Percentiles rank a stretch among this genome's conserved stretches.
These are phyloP conservation scores for Falciphora oryzae DNA, from an alignment of 2,329 filamentous ascomycete species.

Conservation along the genomic window DNA sequence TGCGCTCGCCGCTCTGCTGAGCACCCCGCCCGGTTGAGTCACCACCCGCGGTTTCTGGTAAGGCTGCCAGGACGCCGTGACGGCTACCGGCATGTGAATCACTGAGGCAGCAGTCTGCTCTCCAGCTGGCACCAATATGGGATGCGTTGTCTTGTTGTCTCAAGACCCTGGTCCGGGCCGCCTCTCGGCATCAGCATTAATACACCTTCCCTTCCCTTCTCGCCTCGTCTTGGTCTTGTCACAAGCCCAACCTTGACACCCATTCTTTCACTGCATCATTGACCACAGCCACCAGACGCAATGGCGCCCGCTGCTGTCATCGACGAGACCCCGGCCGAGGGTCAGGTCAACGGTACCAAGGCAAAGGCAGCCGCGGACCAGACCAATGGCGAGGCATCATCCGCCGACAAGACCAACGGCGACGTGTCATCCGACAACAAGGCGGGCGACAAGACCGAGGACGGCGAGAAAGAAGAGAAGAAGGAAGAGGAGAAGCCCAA, in stretches of 20 bases:
- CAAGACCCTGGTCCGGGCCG: too few species aligned
- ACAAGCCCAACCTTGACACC: neutral
- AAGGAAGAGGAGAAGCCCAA: slow-evolving; percentile 18
- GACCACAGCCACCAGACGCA: neutral
- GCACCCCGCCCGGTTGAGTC: neutral
- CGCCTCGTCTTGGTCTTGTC: neutral
- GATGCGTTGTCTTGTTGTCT: neutral
- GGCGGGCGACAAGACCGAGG: neutral
- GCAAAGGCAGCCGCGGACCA: neutral
- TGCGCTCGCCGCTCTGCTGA: neutral
- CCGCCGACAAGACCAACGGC: neutral
- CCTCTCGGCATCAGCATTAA: neutral
- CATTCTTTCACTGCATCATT: neutral
- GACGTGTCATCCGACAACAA: neutral
- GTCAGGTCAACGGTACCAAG: slow-evolving; percentile 1
- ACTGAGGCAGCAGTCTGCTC: neutral
- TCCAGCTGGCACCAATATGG: too few species aligned
- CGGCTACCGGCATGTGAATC: too few species aligned
- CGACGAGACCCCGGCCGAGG: neutral
- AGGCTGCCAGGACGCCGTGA: neutral
- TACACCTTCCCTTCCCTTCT: neutral
- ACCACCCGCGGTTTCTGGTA: neutral
- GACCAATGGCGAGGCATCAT: neutral
- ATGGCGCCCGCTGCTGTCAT: neutral
- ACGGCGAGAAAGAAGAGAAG: neutral